Evolutionary conservation across 2,329 filamentous ascomycete genomes (phyloP).

Genomic region (Chaetomiaceae sp.): DNA sequence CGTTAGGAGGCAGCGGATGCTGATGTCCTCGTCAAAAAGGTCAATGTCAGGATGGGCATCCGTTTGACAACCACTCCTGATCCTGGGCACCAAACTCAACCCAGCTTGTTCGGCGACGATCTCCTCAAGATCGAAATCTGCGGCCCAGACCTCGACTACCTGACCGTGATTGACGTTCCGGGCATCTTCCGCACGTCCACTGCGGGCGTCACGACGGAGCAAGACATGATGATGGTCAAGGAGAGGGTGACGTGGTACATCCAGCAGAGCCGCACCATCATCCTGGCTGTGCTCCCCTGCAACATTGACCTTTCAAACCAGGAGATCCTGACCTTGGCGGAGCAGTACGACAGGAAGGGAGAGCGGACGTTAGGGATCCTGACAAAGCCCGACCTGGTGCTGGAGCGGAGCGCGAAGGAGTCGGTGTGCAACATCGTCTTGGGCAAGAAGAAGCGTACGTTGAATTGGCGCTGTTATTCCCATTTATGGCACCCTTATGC

Average conservation of each 20-base stretch:
- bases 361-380: constrained; percentile 44
- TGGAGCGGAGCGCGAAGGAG: constrained; percentile 36
- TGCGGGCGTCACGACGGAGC: constrained; percentile 38
- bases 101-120: constrained; percentile 44
- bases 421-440: constrained; percentile 40
- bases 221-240: constrained; percentile 42
- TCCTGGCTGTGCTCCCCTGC: constrained; percentile 42
- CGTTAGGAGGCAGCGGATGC: background rate
- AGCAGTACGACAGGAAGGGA: constrained; percentile 38
- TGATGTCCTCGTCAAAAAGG: constrained; percentile 6
- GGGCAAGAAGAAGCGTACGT: constrained; percentile 37
- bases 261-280: constrained; percentile 43
- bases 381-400: constrained; percentile 56
- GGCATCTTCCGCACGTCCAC: constrained; percentile 45
- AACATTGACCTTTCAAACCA: constrained; percentile 39
- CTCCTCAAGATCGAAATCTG: constrained; percentile 42
- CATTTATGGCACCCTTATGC: no score
- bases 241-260: constrained; percentile 48
- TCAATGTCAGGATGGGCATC: constrained; percentile 22
- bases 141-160: constrained; percentile 41
- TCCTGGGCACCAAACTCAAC: constrained; percentile 35
- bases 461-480: no score
- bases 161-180: constrained; percentile 53
- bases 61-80: constrained; percentile 21
- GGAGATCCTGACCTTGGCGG: constrained; percentile 37